Evolutionary conservation across 495 filamentous ascomycete genomes (phyloP).

Genomic region (Thozetella sp.): DNA sequence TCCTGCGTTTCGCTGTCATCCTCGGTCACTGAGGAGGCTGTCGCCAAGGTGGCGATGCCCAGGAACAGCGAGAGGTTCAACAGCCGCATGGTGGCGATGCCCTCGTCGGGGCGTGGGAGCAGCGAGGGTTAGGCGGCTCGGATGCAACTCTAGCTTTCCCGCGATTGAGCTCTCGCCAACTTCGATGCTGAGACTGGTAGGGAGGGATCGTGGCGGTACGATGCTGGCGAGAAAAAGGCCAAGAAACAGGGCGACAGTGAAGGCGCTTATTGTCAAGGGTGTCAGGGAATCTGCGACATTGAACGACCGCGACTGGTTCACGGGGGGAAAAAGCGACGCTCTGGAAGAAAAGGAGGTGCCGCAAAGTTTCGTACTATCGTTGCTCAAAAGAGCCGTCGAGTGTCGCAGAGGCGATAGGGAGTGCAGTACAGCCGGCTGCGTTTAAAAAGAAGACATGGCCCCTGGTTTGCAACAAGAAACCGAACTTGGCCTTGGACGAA

Average conservation of each 20-base stretch:
- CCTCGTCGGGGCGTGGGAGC: not conserved
- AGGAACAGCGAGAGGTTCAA: constrained; percentile 34
- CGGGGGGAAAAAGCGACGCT: not conserved
- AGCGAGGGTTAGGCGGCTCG: not conserved
- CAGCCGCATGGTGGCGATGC: constrained; percentile 18
- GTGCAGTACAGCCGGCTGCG: not conserved
- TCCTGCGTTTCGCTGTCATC: constrained; percentile 30
- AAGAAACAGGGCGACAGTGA: not conserved
- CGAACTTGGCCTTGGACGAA: not conserved
- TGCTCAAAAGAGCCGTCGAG: not conserved
- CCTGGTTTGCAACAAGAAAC: not conserved
- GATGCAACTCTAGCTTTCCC: not conserved
- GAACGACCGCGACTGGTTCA: not conserved
- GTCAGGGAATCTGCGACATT: constrained; percentile 2
- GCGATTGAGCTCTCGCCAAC: not conserved
- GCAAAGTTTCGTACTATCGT: not conserved
- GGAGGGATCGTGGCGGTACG: not conserved
- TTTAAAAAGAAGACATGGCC: not conserved
- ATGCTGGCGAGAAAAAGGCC: not conserved
- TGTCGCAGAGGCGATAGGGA: not conserved
- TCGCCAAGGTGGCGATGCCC: constrained; percentile 35
- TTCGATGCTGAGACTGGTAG: not conserved
- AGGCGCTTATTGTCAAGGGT: not conserved
- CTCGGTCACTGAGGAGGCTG: constrained; percentile 25
- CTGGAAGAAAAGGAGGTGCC: not conserved